These are phyloP conservation scores for Nidularia sp. DNA, from an alignment of 768 basidiomycete genomes.

Conservation along the genomic window DNA sequence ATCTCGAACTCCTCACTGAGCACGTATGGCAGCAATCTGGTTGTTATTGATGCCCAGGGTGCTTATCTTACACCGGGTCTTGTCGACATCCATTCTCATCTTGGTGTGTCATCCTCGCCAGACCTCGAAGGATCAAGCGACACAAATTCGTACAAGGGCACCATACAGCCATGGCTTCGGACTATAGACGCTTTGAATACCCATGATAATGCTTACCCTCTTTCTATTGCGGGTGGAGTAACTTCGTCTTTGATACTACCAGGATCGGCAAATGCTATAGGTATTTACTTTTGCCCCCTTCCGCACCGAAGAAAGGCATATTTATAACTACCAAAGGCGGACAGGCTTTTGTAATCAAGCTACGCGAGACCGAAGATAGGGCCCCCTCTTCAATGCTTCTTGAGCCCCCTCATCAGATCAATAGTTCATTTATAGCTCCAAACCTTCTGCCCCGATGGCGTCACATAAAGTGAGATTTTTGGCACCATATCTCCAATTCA, in stretches of 20 bases:
- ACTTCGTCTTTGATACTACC: constrained; percentile 68
- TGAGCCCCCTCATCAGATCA: not conserved
- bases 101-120: not conserved
- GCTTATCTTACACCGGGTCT: not conserved
- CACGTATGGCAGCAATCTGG: too few relatives aligned
- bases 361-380: not conserved
- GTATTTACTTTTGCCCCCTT: constrained; percentile 18
- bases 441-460: not conserved
- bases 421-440: not conserved
- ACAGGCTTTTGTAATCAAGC: not conserved
- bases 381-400: not conserved
- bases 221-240: constrained; percentile 58
- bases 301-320: not conserved
- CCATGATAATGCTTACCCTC: constrained; percentile 53
- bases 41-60: not conserved
- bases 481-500: too few relatives aligned
- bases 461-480: not conserved
- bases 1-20: too few relatives aligned
- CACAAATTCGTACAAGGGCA: constrained; percentile 45
- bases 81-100: not conserved
- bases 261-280: constrained; percentile 53
- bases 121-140: constrained; percentile 36
- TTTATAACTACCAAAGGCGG: not conserved
- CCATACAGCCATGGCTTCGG: constrained; percentile 54
- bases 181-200: constrained; percentile 68